phyloP scores from a whole-genome alignment of 202 grass and related monocot species.

The Zoysia matrella region DNA sequence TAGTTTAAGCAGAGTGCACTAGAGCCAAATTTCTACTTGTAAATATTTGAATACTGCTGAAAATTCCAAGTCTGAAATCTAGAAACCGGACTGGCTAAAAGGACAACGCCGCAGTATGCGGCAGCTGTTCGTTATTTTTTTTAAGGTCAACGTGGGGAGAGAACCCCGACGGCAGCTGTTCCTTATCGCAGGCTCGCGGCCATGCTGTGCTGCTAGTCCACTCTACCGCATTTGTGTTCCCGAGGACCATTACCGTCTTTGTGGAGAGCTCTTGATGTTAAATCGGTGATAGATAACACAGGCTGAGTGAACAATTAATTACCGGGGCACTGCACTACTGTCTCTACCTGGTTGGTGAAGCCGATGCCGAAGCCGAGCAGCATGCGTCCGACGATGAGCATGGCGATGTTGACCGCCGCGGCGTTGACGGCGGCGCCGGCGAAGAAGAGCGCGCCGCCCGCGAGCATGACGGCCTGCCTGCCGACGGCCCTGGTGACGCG shows the following conservation, averaged over 20 bases:
- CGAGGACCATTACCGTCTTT: too few species aligned
- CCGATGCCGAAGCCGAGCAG: constrained; percentile 79
- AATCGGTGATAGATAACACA: neutral
- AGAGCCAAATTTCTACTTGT: too few species aligned
- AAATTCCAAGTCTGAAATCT: neutral
- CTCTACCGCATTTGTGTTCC: too few species aligned
- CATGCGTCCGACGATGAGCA: constrained; percentile 78
- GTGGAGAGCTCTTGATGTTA: too few species aligned
- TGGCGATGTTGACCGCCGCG: constrained; percentile 65
- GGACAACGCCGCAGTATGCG: too few species aligned
- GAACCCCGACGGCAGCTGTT: too few species aligned
- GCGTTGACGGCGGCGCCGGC: constrained; percentile 62
- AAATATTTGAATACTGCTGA: neutral
- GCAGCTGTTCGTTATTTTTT: too few species aligned
- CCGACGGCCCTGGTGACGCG: constrained; percentile 58
- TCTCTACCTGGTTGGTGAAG: constrained; percentile 72
- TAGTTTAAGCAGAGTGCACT: too few species aligned
- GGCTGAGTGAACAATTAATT: neutral
- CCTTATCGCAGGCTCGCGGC: too few species aligned
- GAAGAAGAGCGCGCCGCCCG: constrained; percentile 61
- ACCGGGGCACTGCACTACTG: neutral
- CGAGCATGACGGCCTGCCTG: constrained; percentile 61
- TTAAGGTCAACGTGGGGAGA: too few species aligned
- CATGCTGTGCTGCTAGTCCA: too few species aligned
- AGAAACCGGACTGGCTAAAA: too few species aligned